Percentiles rank a stretch among this genome's conserved stretches.
phyloP scores from a whole-genome alignment of 352 stramenopile genomes.

The Phytophthora multivora region DNA sequence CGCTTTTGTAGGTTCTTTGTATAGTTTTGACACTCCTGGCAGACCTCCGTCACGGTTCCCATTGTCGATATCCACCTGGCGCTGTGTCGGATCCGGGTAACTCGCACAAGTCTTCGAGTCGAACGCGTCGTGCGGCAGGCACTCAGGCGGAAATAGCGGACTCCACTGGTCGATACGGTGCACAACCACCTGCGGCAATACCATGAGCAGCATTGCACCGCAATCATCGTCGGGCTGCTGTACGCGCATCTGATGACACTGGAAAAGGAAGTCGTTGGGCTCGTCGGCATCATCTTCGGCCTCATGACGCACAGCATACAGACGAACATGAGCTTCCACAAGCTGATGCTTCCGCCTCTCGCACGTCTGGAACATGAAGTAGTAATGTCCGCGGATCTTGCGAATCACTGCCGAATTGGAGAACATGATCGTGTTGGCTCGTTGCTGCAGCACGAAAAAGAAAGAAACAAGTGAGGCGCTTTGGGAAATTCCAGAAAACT shows the following conservation, averaged over 20 bases:
- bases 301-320: constrained; percentile 85
- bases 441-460: constrained; percentile 53
- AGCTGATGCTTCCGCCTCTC: constrained; percentile 90
- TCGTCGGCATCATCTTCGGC: constrained; percentile 47
- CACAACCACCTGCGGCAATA: constrained; percentile 79
- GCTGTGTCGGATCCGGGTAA: constrained; percentile 78
- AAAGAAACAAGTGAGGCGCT: background rate
- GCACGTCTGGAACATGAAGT: constrained; percentile 93
- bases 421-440: constrained; percentile 89
- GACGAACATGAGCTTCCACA: constrained; percentile 80
- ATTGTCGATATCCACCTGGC: constrained; percentile 82
- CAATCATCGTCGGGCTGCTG: constrained; percentile 87
- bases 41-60: constrained; percentile 74
- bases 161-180: constrained; percentile 89
- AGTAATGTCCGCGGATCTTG: constrained; percentile 89
- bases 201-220: constrained; percentile 83
- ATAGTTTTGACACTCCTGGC: constrained; percentile 28
- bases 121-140: constrained; percentile 48
- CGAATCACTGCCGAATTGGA: constrained; percentile 86
- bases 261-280: constrained; percentile 62
- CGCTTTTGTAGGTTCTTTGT: constrained; percentile 65
- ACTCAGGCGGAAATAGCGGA: constrained; percentile 81
- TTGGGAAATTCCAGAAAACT: background rate
- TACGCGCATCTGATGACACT: constrained; percentile 88
- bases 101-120: constrained; percentile 58